phyloP scores from a whole-genome alignment of 768 basidiomycete genomes.

The Chiua virens region DNA sequence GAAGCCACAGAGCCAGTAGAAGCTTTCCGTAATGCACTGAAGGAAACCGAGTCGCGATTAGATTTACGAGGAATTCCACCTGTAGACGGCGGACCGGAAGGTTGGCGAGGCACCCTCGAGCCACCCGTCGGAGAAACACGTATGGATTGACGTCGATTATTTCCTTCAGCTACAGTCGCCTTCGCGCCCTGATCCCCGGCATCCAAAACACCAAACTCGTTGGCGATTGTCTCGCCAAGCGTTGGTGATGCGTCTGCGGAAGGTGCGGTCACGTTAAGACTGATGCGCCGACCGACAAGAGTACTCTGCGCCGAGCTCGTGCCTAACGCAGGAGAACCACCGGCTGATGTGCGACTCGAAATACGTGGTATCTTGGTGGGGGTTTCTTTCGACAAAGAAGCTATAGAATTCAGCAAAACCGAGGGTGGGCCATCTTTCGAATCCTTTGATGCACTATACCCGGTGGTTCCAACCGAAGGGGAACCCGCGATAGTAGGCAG shows the following conservation, averaged over 20 bases:
- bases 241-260: constrained; percentile 68
- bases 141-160: constrained; percentile 52
- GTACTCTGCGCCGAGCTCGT: constrained; percentile 51
- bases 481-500: constrained; percentile 93
- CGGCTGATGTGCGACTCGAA: constrained; percentile 78
- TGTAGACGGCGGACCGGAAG: constrained; percentile 44
- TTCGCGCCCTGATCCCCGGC: constrained; percentile 53
- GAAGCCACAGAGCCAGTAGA: constrained; percentile 82
- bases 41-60: constrained; percentile 79
- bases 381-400: constrained; percentile 70
- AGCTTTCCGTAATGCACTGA: constrained; percentile 75
- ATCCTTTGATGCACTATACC: constrained; percentile 53
- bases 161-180: constrained; percentile 29
- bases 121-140: constrained; percentile 62
- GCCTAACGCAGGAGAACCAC: constrained; percentile 68
- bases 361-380: constrained; percentile 94
- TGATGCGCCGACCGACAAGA: constrained; percentile 61
- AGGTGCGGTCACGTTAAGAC: constrained; percentile 56
- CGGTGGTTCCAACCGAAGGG: constrained; percentile 76
- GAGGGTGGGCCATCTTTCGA: constrained; percentile 55
- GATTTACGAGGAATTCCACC: constrained; percentile 59
- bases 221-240: constrained; percentile 43
- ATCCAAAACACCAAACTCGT: constrained; percentile 84
- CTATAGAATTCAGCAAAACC: constrained; percentile 51
- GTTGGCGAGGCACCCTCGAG: constrained; percentile 68